Percentiles rank a stretch among this genome's conserved stretches.
Conservation (phyloP, 495 filamentous ascomycete species). For the Neurospora sp. region DNA sequence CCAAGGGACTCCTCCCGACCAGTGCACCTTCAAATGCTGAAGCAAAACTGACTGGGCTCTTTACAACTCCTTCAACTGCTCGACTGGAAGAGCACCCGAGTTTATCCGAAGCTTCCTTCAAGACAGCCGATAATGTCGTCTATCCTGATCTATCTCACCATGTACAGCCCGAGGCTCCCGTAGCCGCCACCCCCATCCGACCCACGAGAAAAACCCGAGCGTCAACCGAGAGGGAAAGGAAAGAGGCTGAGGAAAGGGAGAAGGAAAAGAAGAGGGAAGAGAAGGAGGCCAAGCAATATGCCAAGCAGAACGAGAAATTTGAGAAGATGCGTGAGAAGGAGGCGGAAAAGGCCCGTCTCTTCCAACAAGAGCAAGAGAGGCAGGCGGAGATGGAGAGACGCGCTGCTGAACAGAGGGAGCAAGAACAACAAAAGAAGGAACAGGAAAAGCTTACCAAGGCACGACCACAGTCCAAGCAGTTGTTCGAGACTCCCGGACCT, state of each 20-base stretch:
- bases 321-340: conserved; percentile 46
- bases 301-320: conserved; percentile 47
- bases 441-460: conserved; percentile 6
- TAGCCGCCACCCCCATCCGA: conserved; percentile 29
- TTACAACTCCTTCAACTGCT: conserved; percentile 29
- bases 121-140: conserved; percentile 23
- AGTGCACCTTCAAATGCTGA: conserved; percentile 71
- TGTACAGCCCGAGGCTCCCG: conserved; percentile 12
- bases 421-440: conserved; percentile 16
- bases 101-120: conserved; percentile 30
- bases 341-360: conserved; percentile 51
- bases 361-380: conserved; percentile 52
- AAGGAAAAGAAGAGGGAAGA: conserved; percentile 46
- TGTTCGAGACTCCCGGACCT: conserved; percentile 17
- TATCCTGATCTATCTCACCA: conserved; percentile 38
- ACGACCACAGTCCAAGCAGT: conserved; percentile 3
- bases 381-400: conserved; percentile 41
- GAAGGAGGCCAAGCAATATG: conserved; percentile 35
- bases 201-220: conserved; percentile 52
- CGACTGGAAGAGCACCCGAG: conserved; percentile 24
- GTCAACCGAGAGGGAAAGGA: conserved; percentile 59
- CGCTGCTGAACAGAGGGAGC: conserved; percentile 31
- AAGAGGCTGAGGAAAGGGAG: conserved; percentile 53
- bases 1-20: conserved; percentile 71
- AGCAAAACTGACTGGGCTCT: conserved; percentile 47